phyloP scores from a whole-genome alignment of 768 basidiomycete genomes.

The Collybia sordida region DNA sequence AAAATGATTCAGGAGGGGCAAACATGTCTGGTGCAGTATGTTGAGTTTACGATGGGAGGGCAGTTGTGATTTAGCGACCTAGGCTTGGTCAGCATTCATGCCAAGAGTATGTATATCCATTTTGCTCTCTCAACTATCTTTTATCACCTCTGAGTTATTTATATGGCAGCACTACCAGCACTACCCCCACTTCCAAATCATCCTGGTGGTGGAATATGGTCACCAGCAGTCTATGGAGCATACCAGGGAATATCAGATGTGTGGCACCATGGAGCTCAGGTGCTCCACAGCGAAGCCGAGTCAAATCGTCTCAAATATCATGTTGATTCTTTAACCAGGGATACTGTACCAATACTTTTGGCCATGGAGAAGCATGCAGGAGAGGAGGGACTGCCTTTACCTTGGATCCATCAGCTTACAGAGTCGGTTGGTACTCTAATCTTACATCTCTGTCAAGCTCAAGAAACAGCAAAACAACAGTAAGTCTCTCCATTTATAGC shows the following conservation, averaged over 20 bases:
- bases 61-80: too few species aligned
- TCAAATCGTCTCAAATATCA: neutral
- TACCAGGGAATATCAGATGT: neutral
- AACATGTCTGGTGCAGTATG: too few species aligned
- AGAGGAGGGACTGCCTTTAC: neutral
- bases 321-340: neutral
- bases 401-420: slow-evolving; percentile 1
- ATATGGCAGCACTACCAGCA: too few species aligned
- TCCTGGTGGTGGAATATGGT: neutral
- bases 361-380: neutral
- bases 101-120: too few species aligned
- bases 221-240: neutral
- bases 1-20: too few species aligned
- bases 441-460: neutral
- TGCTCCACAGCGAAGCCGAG: neutral
- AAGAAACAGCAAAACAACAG: neutral
- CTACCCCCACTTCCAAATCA: slow-evolving; percentile 11
- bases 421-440: neutral
- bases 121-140: neutral
- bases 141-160: too few species aligned
- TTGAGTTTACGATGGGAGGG: too few species aligned
- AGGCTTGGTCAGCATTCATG: too few species aligned
- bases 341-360: neutral
- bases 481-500: neutral
- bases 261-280: neutral